Conservation (phyloP, 2,329 filamentous ascomycete species). For the Diaporthe nobilis region DNA sequence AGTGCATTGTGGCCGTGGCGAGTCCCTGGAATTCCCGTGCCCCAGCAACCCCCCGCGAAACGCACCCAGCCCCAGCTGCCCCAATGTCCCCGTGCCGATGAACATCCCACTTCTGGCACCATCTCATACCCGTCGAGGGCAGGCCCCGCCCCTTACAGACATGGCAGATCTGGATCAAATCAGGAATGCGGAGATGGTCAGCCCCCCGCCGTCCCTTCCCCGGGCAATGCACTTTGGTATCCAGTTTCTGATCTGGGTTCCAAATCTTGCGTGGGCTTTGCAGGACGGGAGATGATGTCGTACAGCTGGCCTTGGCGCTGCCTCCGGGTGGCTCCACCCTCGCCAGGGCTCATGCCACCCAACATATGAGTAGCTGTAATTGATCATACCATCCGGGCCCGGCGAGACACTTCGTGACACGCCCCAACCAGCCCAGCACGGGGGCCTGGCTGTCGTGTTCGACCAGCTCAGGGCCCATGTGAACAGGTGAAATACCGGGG, state of each 20-base stretch:
- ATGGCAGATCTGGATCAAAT: conserved; percentile 30
- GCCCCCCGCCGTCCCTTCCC: conserved; percentile 18
- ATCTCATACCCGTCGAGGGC: conserved; percentile 21
- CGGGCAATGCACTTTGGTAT: not conserved
- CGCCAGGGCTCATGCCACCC: conserved; percentile 38
- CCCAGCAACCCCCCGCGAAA: conserved; percentile 14
- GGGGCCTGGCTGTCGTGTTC: not conserved
- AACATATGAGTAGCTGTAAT: conserved; percentile 33
- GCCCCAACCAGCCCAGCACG: not conserved
- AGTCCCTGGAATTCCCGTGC: conserved; percentile 15
- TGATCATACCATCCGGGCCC: conserved; percentile 38
- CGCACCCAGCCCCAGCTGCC: not conserved
- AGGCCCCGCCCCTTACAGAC: conserved; percentile 19
- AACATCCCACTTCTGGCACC: conserved; percentile 42
- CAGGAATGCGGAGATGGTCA: conserved; percentile 38
- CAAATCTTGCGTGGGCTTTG: not conserved
- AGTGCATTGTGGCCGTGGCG: not conserved
- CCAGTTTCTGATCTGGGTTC: not conserved
- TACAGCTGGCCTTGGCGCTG: conserved; percentile 33
- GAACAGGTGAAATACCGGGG: not conserved
- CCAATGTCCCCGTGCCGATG: conserved; percentile 30
- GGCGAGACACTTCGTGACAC: conserved; percentile 26
- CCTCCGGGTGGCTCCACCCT: conserved; percentile 38
- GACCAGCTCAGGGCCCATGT: not conserved
- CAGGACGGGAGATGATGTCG: conserved; percentile 30